These are phyloP conservation scores for Eucalyptus guilfoylei DNA, from an alignment of 345 rosid genomes.

Conservation along the genomic window DNA sequence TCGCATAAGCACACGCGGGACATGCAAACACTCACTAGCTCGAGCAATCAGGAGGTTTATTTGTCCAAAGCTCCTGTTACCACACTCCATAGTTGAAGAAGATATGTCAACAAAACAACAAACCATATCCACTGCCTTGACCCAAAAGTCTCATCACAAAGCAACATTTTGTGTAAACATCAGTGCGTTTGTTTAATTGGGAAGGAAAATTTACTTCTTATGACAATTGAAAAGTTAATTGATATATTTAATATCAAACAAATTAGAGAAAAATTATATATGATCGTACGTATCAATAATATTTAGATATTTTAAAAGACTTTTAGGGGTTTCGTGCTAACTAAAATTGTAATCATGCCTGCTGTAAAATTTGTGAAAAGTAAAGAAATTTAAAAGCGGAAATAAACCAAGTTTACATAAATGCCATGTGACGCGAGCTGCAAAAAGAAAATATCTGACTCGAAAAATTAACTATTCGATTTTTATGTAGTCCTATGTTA, in stretches of 20 bases:
- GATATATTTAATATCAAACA: not conserved
- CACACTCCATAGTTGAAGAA: not conserved
- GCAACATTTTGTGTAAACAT: not conserved
- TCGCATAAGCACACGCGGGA: not conserved
- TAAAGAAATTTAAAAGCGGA: not conserved
- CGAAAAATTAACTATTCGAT: not conserved
- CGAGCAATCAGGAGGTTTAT: not conserved
- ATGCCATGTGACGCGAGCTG: not conserved
- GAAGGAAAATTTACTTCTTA: not conserved
- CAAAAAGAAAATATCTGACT: not conserved
- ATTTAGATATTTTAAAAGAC: not conserved
- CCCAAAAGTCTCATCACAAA: not conserved
- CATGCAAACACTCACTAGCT: not conserved
- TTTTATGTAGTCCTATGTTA: not conserved
- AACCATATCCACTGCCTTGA: not conserved
- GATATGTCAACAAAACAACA: not conserved
- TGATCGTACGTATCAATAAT: not conserved
- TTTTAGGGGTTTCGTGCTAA: not conserved
- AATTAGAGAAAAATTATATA: not conserved
- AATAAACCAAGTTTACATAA: not conserved
- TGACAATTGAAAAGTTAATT: not conserved
- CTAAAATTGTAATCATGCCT: not conserved
- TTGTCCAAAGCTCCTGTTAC: not conserved
- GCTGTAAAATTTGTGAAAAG: not conserved
- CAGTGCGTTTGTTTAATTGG: not conserved